Conservation (phyloP, 2,329 filamentous ascomycete species). For the Fusarium nelsonii region DNA sequence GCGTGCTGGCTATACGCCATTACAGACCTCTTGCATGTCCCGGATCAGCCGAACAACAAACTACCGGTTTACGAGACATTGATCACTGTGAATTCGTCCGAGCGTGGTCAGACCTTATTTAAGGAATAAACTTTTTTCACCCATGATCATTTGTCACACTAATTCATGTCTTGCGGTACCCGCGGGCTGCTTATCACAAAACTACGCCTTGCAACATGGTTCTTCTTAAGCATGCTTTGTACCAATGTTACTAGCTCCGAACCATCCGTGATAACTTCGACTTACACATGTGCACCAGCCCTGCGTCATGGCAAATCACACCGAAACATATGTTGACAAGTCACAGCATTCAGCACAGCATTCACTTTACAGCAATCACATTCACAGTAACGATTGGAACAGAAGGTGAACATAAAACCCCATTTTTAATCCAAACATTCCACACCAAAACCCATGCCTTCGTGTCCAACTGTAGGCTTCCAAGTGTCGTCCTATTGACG, state of each 20-base stretch:
- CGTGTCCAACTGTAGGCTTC: conserved; percentile 43
- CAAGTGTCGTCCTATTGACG: conserved; percentile 31
- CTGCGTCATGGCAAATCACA: not conserved
- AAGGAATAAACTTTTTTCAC: too few relatives aligned
- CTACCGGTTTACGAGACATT: conserved; percentile 9
- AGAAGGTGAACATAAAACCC: conserved; percentile 35
- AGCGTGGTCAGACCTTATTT: not conserved
- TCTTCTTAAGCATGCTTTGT: conserved; percentile 6
- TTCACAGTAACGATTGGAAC: not conserved
- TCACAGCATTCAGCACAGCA: not conserved
- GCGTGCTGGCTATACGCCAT: not conserved
- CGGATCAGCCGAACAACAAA: conserved; percentile 5
- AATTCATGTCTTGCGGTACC: too few relatives aligned
- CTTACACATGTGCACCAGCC: conserved; percentile 1
- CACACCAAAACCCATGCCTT: conserved; percentile 37
- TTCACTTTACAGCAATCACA: not conserved
- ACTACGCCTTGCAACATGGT: too few relatives aligned
- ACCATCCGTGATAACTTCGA: not conserved
- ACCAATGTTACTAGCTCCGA: conserved; percentile 3
- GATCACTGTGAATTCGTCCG: not conserved
- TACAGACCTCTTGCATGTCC: conserved; percentile 7
- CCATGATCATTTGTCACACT: conserved; percentile 11
- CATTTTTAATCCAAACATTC: conserved; percentile 38
- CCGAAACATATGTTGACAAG: too few relatives aligned
- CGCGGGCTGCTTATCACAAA: too few relatives aligned